Percentiles rank a stretch among this genome's conserved stretches.
Evolutionary conservation across 306 rosid genomes (phyloP).

Genomic region (barrel medic (Medicago truncatula)): DNA sequence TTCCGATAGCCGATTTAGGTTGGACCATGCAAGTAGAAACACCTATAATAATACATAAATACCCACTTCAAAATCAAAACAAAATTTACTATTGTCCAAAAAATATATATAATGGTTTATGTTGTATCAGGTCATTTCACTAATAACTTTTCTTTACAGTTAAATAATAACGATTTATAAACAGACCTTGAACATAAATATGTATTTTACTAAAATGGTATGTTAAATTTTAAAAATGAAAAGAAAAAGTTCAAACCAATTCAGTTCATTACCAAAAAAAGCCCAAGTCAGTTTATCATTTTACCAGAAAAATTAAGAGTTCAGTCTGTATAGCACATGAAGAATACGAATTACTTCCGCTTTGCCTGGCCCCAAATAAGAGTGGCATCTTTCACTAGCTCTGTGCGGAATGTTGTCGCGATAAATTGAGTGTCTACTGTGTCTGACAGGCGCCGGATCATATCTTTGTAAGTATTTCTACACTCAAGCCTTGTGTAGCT

Average conservation of each 20-base stretch:
- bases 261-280: neutral
- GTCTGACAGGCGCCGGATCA: constrained; percentile 94
- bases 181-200: neutral
- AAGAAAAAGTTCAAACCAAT: neutral
- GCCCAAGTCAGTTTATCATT: neutral
- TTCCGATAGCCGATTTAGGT: neutral
- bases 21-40: constrained; percentile 9
- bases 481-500: too few relatives aligned
- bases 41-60: constrained; percentile 10
- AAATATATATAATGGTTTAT: neutral
- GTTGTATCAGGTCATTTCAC: neutral
- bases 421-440: constrained; percentile 87
- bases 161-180: neutral
- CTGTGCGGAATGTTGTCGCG: constrained; percentile 89
- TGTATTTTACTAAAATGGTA: neutral
- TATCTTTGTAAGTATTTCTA: too few relatives aligned
- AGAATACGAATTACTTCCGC: neutral
- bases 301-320: neutral
- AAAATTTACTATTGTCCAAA: neutral
- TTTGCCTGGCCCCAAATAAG: constrained; percentile 15
- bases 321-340: neutral
- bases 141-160: neutral
- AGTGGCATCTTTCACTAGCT: constrained; percentile 82
- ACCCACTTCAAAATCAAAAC: constrained; percentile 6
- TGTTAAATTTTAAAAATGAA: neutral